Evolutionary conservation across 2,329 filamentous ascomycete genomes (phyloP).

Genomic region (Alternaria metachromatica): DNA sequence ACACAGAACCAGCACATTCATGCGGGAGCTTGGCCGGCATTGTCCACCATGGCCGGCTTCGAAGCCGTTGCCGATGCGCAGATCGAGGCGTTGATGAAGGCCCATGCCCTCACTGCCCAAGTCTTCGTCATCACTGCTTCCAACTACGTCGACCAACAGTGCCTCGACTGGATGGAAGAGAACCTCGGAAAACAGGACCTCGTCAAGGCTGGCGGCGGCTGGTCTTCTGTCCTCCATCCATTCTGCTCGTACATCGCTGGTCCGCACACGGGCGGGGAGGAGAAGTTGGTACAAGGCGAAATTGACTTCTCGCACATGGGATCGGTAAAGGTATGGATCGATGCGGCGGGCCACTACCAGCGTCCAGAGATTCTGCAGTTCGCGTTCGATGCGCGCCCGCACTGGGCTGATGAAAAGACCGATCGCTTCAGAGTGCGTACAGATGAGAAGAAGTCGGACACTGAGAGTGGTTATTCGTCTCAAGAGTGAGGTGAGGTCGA

Average conservation of each 20-base stretch:
- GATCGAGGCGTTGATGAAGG: constrained; percentile 57
- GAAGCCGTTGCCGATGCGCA: constrained; percentile 52
- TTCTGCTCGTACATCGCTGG: constrained; percentile 47
- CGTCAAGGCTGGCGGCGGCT: constrained; percentile 46
- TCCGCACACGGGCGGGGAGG: constrained; percentile 43
- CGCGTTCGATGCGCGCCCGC: constrained; percentile 31
- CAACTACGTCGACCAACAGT: constrained; percentile 53
- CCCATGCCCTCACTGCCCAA: constrained; percentile 54
- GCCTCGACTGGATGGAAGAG: constrained; percentile 50
- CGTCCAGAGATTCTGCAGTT: constrained; percentile 48
- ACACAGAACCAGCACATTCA: constrained; percentile 47
- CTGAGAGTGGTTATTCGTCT: constrained; percentile 3
- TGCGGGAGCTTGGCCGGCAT: constrained; percentile 48
- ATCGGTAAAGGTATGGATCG: constrained; percentile 48
- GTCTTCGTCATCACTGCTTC: constrained; percentile 53
- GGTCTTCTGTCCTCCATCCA: constrained; percentile 45
- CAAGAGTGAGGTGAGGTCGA: background rate
- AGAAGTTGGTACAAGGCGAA: constrained; percentile 45
- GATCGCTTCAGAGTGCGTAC: constrained; percentile 26
- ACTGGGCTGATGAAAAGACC: constrained; percentile 43
- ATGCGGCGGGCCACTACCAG: constrained; percentile 47
- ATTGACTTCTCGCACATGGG: constrained; percentile 44
- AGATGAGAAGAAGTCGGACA: constrained; percentile 18
- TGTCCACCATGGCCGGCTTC: constrained; percentile 49
- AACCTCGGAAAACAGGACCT: constrained; percentile 46